Evolutionary conservation across 306 rosid genomes (phyloP), one percentile per base, ranked within the genome.

Genomic region (Vigna reflexopilosa): DNA sequence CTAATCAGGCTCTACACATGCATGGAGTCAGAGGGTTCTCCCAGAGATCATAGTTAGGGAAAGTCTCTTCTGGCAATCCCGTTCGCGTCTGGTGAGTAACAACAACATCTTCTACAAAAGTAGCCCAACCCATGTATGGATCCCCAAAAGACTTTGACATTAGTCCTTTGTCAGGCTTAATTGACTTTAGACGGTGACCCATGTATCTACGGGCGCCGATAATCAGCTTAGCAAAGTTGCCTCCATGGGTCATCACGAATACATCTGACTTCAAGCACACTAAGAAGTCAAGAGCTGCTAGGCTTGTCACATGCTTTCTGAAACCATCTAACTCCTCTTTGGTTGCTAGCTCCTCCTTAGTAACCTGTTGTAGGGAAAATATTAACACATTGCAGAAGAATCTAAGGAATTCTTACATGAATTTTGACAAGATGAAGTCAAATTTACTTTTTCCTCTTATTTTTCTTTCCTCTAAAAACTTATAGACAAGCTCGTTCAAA

Each of bases 91-190:
- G 96, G 81, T 93, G 98, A 66, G 98, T 91, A 40, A 88, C 87
- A 26, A 91, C 90, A 15, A 93, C 99, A 44, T 95, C 99, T 83
- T 95, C 98, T 15, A 90, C 98, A 68, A 95, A 95, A 73, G 91
- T 72, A 2, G 99, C 96, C 98, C 99, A 95, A 2, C 98, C 98
- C 98, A 95, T 93, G 88, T 93, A 95, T 34, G 99, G 99, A 78
- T 95, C 99, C 50, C 99, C 99, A 56, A 95, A 95, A 76, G 99
- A 95, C 73, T 95, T 95, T 16, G 99, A 95, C 99, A 95, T 95
- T 16, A 95, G 88, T 47, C 99, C 99, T 84, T 95, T 95, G 88
- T 95, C 99, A 0, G 99, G 99, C 81, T 95, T 95, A 71, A 95
- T 95, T 72, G 99, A 95, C 82, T 95, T 95, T 17, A 67, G 94